Base-by-base conservation (phyloP, 1,139 yeast species). In the Blastobotrys indianensis region DNA sequence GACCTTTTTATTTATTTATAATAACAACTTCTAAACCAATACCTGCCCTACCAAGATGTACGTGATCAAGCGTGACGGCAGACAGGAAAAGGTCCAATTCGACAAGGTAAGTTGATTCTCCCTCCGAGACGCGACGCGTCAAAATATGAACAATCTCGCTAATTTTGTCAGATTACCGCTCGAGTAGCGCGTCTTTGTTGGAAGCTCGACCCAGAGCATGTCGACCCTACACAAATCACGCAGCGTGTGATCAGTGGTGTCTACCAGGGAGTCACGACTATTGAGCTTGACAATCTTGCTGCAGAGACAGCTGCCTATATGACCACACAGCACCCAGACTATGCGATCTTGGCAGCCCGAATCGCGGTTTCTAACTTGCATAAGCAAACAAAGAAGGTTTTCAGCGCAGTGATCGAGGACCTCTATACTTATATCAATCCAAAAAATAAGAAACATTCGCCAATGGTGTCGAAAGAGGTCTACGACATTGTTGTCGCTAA, bases 301-400 rank as follows among this genome's bases (percentile, higher is more conserved):
- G 90, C 95, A 15, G 96, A 88, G 65, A 83, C 92, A 29, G 85
- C 94, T 43, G 95, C 95, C 25, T 80, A 82, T 54, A 79, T 86
- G 87, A 81, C 94, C 46, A 86, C 95, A 11, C 75, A 80, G 46
- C 96, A 88, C 63, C 95, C 95, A 9, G 95, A 87, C 66, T 85
- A 85, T 60, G 87, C 95, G 29, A 74, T 76, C 23, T 72, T 88
- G 56, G 96, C 95, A 25, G 95, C 95, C 12, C 76, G 96, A 66
- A 75, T 88, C 44, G 87, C 90, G 31, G 79, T 85, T 41, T 76
- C 86, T 28, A 77, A 80, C 59, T 73, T 87, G 56, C 94, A 85
- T 68, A 83, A 81, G 63, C 82, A 78, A 65, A 85, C 95, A 34
- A 78, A 82, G 43, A 77, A 79, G 61, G 81, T 74, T 58, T 87